These are phyloP conservation scores for Halophytophthora batemanensis DNA, from an alignment of 352 stramenopile genomes.

Conservation along the genomic window DNA sequence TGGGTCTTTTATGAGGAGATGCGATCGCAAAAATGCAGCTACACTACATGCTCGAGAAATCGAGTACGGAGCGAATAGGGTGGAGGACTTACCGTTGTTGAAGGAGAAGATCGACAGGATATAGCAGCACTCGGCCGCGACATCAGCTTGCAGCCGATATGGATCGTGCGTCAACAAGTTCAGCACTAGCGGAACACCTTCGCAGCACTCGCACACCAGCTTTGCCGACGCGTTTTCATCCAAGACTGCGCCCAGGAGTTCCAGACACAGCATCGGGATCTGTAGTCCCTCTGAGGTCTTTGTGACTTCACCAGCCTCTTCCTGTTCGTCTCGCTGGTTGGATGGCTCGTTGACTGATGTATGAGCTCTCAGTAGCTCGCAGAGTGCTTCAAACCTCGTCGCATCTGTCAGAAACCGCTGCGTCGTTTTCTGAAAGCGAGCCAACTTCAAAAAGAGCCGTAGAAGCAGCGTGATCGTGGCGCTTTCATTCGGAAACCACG, in stretches of 20 bases:
- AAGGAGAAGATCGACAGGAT: slow-evolving; percentile 54
- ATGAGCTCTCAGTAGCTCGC: slow-evolving; percentile 17
- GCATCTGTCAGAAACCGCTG: slow-evolving; percentile 24
- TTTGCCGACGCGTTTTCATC: slow-evolving; percentile 35
- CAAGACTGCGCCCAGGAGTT: slow-evolving; percentile 23
- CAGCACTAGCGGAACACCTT: slow-evolving; percentile 25
- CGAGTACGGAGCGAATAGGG: background rate
- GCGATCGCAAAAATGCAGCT: background rate
- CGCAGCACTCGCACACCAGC: slow-evolving; percentile 27
- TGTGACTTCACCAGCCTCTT: slow-evolving; percentile 6
- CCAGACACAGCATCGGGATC: slow-evolving; percentile 16
- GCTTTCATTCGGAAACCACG: slow-evolving; percentile 17
- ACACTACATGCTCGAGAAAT: background rate
- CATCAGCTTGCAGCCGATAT: slow-evolving; percentile 21
- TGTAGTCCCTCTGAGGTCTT: slow-evolving; percentile 5
- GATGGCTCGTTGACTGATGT: slow-evolving; percentile 7
- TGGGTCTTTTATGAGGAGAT: background rate
- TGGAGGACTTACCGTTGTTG: slow-evolving; percentile 54
- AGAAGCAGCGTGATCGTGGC: slow-evolving; percentile 26
- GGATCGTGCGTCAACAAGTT: slow-evolving; percentile 28
- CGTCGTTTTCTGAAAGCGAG: slow-evolving; percentile 17
- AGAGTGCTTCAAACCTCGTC: slow-evolving; percentile 24
- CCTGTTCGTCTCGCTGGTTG: slow-evolving; percentile 6
- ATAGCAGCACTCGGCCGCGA: slow-evolving; percentile 50
- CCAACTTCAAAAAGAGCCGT: slow-evolving; percentile 29